Conservation (phyloP, 345 rosid genomes). For the Eucalyptus pumila region DNA sequence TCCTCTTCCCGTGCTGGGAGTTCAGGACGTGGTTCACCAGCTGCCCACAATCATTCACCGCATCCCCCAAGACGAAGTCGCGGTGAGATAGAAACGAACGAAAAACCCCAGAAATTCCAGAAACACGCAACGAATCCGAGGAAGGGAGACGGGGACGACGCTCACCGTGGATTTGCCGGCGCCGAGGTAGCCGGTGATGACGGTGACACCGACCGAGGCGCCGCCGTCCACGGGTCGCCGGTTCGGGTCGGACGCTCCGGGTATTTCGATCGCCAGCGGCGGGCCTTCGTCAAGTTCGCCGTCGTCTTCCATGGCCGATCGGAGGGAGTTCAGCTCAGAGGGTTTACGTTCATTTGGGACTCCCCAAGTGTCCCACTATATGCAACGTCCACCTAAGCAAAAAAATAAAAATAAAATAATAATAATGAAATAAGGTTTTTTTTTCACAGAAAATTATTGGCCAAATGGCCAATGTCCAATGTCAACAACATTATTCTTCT, state of each 20-base stretch:
- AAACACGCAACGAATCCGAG: not conserved
- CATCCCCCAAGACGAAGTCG: not conserved
- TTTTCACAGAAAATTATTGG: not conserved
- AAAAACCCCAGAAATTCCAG: not conserved
- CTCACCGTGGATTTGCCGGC: slow-evolving; percentile 92
- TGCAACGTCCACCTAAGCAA: not conserved
- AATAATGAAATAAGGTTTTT: not conserved
- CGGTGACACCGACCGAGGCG: slow-evolving; percentile 60
- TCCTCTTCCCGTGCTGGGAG: slow-evolving; percentile 79
- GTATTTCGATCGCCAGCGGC: slow-evolving; percentile 57
- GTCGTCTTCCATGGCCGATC: not conserved
- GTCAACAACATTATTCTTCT: not conserved
- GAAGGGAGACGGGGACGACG: not conserved
- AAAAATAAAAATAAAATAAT: too few species aligned
- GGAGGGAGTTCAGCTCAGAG: not conserved
- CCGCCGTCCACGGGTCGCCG: not conserved
- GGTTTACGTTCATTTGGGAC: not conserved
- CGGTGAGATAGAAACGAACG: not conserved
- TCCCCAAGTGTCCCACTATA: not conserved
- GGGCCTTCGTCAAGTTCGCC: not conserved
- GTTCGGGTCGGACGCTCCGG: not conserved
- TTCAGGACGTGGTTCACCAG: slow-evolving; percentile 72
- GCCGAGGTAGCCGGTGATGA: slow-evolving; percentile 93
- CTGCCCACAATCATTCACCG: slow-evolving; percentile 8
- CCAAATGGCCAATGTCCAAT: not conserved